A percentile compares a stretch with the other conserved stretches of the same genome.
Conservation (phyloP, 1,284 basidiomycete genomes). For the Entoloma clypeatum region DNA sequence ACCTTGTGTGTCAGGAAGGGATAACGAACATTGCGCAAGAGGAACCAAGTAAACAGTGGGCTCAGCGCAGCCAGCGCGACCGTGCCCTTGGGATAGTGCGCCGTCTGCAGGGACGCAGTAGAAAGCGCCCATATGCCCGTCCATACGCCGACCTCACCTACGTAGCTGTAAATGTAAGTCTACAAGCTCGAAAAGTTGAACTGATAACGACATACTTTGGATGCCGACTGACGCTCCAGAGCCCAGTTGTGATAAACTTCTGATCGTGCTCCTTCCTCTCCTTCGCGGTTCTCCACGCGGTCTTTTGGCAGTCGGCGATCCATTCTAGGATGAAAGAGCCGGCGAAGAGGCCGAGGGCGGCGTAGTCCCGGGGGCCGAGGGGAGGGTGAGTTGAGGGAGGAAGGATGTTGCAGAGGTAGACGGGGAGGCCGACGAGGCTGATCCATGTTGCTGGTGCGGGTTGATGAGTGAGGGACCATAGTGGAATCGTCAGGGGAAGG, state of each 20-base stretch:
- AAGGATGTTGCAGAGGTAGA: conserved; percentile 65
- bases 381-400: conserved; percentile 53
- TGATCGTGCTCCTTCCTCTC: conserved; percentile 71
- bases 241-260: conserved; percentile 66
- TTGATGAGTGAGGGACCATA: background rate
- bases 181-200: background rate
- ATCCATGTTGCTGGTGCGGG: conserved; percentile 59
- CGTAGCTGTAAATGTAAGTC: conserved; percentile 46
- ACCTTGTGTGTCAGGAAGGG: conserved; percentile 2
- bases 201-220: conserved; percentile 59
- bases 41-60: conserved; percentile 64
- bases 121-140: conserved; percentile 66
- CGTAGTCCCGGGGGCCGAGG: conserved; percentile 57
- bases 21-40: conserved; percentile 46
- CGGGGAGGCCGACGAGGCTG: conserved; percentile 62
- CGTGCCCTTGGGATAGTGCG: conserved; percentile 42
- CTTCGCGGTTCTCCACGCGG: conserved; percentile 60
- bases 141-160: conserved; percentile 76
- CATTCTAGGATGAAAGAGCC: conserved; percentile 61
- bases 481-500: conserved; percentile 3
- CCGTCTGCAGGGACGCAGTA: conserved; percentile 43
- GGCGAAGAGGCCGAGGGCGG: conserved; percentile 55
- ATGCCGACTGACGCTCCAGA: conserved; percentile 73
- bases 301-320: conserved; percentile 70
- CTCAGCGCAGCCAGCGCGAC: conserved; percentile 52